Conservation (phyloP, 805 yeast genomes). For the Clavispora asparagi region DNA sequence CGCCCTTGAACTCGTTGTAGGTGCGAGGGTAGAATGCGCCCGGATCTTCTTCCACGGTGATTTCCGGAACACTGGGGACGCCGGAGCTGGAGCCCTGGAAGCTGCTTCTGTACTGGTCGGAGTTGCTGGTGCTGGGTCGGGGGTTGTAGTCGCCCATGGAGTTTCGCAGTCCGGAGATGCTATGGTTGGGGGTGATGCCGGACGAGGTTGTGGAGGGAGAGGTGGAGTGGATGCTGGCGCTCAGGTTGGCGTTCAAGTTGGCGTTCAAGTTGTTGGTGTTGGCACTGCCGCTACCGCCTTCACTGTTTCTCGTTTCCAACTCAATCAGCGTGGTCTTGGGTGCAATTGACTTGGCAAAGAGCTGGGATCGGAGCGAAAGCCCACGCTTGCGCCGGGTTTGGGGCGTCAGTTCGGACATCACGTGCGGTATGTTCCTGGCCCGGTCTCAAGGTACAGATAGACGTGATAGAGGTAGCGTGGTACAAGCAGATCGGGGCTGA, state of each 20-base stretch:
- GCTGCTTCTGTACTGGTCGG: too few relatives aligned
- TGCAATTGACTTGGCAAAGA: constrained; percentile 43
- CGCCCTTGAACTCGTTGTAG: background rate
- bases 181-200: too few relatives aligned
- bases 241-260: too few relatives aligned
- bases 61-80: background rate
- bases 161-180: too few relatives aligned
- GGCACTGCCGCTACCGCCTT: background rate
- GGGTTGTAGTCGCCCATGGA: too few relatives aligned
- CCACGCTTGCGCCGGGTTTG: constrained; percentile 50
- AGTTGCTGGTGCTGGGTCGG: too few relatives aligned
- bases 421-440: background rate
- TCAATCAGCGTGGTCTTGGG: constrained; percentile 17
- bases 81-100: background rate
- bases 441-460: too few relatives aligned
- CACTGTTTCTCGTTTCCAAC: constrained; percentile 1
- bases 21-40: background rate
- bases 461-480: too few relatives aligned
- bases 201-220: too few relatives aligned
- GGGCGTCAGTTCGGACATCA: constrained; percentile 8
- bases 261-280: background rate
- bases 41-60: constrained; percentile 4
- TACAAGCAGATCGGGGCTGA: too few relatives aligned
- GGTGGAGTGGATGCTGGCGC: too few relatives aligned
- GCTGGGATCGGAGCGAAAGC: constrained; percentile 60